Percentiles rank a stretch among this genome's conserved stretches.
phyloP scores from a whole-genome alignment of 1,284 basidiomycete genomes.

The Boletus semigastroideus region DNA sequence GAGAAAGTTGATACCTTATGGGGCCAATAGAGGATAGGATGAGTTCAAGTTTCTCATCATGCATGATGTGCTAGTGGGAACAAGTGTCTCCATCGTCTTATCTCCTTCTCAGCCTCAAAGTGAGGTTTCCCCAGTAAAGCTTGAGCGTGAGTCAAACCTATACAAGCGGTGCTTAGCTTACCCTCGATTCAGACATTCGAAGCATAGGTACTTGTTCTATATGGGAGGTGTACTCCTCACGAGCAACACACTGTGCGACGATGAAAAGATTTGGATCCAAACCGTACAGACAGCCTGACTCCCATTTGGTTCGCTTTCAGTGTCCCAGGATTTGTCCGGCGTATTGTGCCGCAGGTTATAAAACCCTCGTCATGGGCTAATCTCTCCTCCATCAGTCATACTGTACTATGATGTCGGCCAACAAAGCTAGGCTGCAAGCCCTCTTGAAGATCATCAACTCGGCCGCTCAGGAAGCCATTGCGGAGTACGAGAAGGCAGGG shows the following conservation, averaged over 20 bases:
- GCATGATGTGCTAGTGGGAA: background rate
- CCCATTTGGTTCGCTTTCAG: background rate
- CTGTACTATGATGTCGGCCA: slow-evolving; percentile 16
- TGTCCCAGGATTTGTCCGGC: background rate
- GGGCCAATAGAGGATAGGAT: background rate
- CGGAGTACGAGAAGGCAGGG: slow-evolving; percentile 26
- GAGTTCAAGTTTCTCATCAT: background rate
- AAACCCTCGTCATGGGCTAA: background rate
- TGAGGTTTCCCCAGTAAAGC: background rate
- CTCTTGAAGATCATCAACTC: slow-evolving; percentile 29
- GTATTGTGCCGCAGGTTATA: background rate
- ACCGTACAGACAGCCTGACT: background rate
- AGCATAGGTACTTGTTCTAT: background rate
- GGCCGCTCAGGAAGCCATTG: slow-evolving; percentile 25
- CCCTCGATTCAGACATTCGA: background rate
- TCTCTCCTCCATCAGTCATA: background rate
- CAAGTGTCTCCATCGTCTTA: background rate
- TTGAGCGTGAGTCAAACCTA: background rate
- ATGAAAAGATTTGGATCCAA: background rate
- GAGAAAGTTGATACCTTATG: background rate
- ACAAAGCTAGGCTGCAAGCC: slow-evolving; percentile 25
- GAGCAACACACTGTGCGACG: background rate
- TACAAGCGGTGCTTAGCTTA: background rate
- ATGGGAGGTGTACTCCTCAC: background rate
- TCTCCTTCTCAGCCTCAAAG: background rate